Conservation (phyloP, 345 rosid genomes). For the Euphorbia pulcherrima region DNA sequence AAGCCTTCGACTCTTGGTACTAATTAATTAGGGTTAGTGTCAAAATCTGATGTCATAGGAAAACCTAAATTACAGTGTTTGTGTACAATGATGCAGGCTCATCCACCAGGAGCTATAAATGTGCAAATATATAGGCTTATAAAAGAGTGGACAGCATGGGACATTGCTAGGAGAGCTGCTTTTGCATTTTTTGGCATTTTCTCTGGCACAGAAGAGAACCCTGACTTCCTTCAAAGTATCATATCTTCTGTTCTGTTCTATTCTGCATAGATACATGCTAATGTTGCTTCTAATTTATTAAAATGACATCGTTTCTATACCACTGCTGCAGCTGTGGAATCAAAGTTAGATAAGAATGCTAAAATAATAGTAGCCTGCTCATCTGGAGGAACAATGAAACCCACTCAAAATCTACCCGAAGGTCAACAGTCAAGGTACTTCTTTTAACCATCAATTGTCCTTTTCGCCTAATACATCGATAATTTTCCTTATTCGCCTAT, state of each 20-base stretch:
- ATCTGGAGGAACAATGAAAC: constrained; percentile 82
- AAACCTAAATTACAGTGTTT: too few relatives aligned
- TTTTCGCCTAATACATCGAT: too few relatives aligned
- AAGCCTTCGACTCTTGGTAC: too few relatives aligned
- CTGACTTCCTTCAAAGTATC: constrained; percentile 76
- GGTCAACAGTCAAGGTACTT: constrained; percentile 97
- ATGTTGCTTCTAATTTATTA: constrained; percentile 9
- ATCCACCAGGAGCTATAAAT: constrained; percentile 85
- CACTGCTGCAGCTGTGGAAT: too few relatives aligned
- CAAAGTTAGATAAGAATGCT: constrained; percentile 66
- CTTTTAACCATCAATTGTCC: not conserved
- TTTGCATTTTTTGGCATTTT: constrained; percentile 95
- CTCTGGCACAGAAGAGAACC: constrained; percentile 94
- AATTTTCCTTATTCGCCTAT: too few relatives aligned
- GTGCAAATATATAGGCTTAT: constrained; percentile 90
- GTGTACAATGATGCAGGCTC: constrained; percentile 41
- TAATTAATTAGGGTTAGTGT: too few relatives aligned
- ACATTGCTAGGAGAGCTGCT: constrained; percentile 91
- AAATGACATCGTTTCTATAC: not conserved
- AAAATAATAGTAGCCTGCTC: constrained; percentile 96
- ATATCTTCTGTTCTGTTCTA: too few relatives aligned
- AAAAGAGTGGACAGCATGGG: constrained; percentile 99
- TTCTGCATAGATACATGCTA: constrained; percentile 19
- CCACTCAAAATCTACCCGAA: constrained; percentile 83
- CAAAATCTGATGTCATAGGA: too few relatives aligned